Evolutionary conservation across 139 green algal genomes (phyloP).

Genomic region (Micromonas commoda): DNA sequence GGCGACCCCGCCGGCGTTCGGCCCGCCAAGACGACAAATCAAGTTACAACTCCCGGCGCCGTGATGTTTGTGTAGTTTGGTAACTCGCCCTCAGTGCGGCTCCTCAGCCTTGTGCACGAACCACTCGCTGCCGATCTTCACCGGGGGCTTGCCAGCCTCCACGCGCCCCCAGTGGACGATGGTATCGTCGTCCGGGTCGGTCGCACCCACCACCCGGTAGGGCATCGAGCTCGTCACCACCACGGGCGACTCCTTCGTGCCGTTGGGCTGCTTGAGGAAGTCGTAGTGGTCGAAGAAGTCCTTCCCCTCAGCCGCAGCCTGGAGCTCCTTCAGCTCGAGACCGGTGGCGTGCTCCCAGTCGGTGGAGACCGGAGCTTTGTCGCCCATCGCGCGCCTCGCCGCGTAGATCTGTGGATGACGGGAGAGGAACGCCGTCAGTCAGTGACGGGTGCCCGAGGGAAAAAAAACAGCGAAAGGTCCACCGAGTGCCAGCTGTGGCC

Average conservation of each 20-base stretch:
- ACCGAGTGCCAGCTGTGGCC: no score
- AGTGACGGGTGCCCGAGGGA: no score
- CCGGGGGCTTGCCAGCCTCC: constrained; percentile 1
- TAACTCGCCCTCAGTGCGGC: no score
- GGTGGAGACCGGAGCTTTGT: no score
- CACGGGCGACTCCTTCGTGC: constrained; percentile 16
- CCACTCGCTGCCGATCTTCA: constrained; percentile 23
- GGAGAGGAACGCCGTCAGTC: no score
- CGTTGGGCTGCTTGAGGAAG: constrained; percentile 1
- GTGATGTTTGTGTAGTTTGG: no score
- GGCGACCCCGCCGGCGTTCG: no score
- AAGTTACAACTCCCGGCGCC: no score
- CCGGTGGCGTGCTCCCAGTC: constrained; percentile 20
- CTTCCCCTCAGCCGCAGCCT: constrained; percentile 2
- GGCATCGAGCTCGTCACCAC: constrained; percentile 19
- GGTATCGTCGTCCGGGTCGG: constrained; percentile 27
- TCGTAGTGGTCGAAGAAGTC: constrained; percentile 28
- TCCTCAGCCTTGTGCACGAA: constrained; percentile 29
- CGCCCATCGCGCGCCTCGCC: no score
- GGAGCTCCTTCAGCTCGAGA: not conserved
- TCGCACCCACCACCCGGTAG: constrained; percentile 14
- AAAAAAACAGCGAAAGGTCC: no score
- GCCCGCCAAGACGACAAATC: no score
- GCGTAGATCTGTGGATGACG: no score
- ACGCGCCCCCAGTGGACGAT: constrained; percentile 20